phyloP scores from a whole-genome alignment of 2,329 filamentous ascomycete species.

The Pseudogymnoascus verrucosus region DNA sequence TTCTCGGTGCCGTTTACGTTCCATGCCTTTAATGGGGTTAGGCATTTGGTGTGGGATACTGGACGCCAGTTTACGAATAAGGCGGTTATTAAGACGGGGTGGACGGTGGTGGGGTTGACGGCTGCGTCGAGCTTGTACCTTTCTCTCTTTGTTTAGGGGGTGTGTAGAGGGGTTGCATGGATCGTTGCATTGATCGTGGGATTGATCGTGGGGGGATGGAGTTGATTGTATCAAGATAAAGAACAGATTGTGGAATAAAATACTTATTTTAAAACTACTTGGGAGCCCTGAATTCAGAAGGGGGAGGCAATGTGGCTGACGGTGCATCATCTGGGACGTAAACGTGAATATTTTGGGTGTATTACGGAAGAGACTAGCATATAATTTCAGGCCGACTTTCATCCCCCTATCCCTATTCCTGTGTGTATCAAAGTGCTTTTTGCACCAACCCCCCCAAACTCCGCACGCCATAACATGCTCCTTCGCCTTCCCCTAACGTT shows the following conservation, averaged over 20 bases:
- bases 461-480: constrained; percentile 4
- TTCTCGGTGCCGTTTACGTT: constrained; percentile 60
- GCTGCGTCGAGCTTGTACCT: constrained; percentile 36
- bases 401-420: not conserved
- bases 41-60: constrained; percentile 65
- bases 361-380: not conserved
- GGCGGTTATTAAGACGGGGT: constrained; percentile 57
- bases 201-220: not conserved
- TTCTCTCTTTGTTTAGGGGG: constrained; percentile 21
- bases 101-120: constrained; percentile 51
- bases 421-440: not conserved
- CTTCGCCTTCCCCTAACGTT: not conserved
- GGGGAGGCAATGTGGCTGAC: not conserved
- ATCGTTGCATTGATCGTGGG: too few relatives aligned
- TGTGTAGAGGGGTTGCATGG: too few relatives aligned
- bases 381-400: not conserved
- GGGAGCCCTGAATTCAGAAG: not conserved
- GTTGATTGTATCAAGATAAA: constrained; percentile 10
- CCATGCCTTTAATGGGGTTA: constrained; percentile 60
- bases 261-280: not conserved
- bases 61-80: constrained; percentile 54
- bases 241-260: constrained; percentile 9
- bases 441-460: not conserved
- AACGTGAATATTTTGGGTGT: not conserved
- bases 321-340: not conserved